These are phyloP conservation scores for Diplodia intermedia DNA, from an alignment of 2,329 filamentous ascomycete genomes.

Conservation along the genomic window DNA sequence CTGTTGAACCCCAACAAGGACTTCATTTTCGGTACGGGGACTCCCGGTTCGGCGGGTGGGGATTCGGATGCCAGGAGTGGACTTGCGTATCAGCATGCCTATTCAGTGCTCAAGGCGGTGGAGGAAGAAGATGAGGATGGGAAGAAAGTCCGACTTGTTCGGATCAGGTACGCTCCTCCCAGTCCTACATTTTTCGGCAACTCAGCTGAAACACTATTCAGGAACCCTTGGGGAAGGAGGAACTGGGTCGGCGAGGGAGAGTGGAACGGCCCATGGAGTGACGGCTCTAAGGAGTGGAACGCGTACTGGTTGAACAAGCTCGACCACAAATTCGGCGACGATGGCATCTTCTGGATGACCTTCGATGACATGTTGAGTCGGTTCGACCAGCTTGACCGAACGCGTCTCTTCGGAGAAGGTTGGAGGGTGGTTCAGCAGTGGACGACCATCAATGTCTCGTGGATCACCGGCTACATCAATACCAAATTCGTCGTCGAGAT, in stretches of 20 bases:
- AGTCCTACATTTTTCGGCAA: neutral
- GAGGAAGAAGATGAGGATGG: slow-evolving; percentile 69
- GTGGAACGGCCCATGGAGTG: slow-evolving; percentile 82
- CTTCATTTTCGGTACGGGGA: slow-evolving; percentile 67
- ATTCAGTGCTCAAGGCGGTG: slow-evolving; percentile 65
- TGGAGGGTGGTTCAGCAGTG: slow-evolving; percentile 30
- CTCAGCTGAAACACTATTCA: slow-evolving; percentile 50
- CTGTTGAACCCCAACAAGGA: slow-evolving; percentile 80
- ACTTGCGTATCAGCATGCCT: slow-evolving; percentile 60
- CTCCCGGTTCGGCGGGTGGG: neutral
- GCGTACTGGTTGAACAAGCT: slow-evolving; percentile 77
- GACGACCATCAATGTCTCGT: slow-evolving; percentile 30
- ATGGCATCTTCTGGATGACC: slow-evolving; percentile 56
- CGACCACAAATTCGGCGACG: slow-evolving; percentile 76
- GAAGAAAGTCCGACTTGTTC: slow-evolving; percentile 60
- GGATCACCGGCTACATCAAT: slow-evolving; percentile 26
- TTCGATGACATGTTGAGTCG: slow-evolving; percentile 28
- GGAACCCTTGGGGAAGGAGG: slow-evolving; percentile 78
- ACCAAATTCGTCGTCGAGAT: slow-evolving; percentile 31
- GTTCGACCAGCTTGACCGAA: slow-evolving; percentile 22
- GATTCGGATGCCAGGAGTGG: slow-evolving; percentile 50
- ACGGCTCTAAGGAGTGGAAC: slow-evolving; percentile 86
- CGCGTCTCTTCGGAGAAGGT: slow-evolving; percentile 24
- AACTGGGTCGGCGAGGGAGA: slow-evolving; percentile 57
- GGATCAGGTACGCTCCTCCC: neutral